phyloP scores from a whole-genome alignment of 2,329 filamentous ascomycete species.

The Scopulariopsis brevicaulis region DNA sequence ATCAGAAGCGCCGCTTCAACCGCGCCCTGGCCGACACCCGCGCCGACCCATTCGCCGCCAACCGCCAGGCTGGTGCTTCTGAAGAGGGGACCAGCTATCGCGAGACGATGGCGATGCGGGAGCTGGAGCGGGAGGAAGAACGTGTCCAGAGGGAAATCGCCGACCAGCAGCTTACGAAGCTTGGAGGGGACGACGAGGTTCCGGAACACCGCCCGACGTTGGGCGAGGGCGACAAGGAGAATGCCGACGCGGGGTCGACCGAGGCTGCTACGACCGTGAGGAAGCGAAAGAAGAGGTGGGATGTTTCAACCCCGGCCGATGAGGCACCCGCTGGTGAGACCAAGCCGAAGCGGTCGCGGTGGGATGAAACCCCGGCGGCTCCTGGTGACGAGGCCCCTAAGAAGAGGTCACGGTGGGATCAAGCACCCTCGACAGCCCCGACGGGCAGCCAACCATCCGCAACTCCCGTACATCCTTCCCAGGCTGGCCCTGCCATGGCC shows the following conservation, averaged over 20 bases:
- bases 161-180: slow-evolving; percentile 51
- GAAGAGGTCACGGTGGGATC: slow-evolving; percentile 83
- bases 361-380: slow-evolving; percentile 67
- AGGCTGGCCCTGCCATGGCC: slow-evolving; percentile 34
- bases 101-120: slow-evolving; percentile 81
- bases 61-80: slow-evolving; percentile 53
- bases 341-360: slow-evolving; percentile 69
- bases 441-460: slow-evolving; percentile 63
- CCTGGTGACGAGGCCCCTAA: slow-evolving; percentile 52
- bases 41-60: slow-evolving; percentile 74
- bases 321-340: slow-evolving; percentile 39
- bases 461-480: slow-evolving; percentile 66
- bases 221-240: slow-evolving; percentile 64
- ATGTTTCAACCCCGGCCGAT: slow-evolving; percentile 52
- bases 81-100: slow-evolving; percentile 74
- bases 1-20: slow-evolving; percentile 91
- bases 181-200: slow-evolving; percentile 41
- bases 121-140: slow-evolving; percentile 88
- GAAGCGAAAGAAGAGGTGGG: slow-evolving; percentile 94
- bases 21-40: slow-evolving; percentile 77
- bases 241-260: slow-evolving; percentile 56
- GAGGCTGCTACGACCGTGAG: slow-evolving; percentile 50
- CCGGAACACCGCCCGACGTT: slow-evolving; percentile 49
- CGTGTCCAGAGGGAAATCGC: slow-evolving; percentile 71
- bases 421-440: slow-evolving; percentile 72